Percentiles rank a stretch among this genome's conserved stretches.
Evolutionary conservation across 2,329 filamentous ascomycete genomes (phyloP).

Genomic region (Xenoacremonium recifei): DNA sequence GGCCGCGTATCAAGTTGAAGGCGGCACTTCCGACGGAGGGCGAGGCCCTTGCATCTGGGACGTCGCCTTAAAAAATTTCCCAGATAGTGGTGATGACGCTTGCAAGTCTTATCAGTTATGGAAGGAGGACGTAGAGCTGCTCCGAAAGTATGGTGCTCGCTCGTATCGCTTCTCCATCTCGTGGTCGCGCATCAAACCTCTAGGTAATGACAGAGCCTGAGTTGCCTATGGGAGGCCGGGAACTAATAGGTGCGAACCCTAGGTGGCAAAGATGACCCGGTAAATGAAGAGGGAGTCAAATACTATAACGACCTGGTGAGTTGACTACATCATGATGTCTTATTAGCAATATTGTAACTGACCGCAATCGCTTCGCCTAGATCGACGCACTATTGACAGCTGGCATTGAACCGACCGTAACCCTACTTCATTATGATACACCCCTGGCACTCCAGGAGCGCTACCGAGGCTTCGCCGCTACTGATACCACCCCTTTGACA

Average conservation of each 20-base stretch:
- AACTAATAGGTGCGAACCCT: too few relatives aligned
- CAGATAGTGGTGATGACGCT: constrained; percentile 38
- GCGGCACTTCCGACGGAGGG: constrained; percentile 40
- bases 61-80: constrained; percentile 38
- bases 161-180: constrained; percentile 64
- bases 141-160: constrained; percentile 57
- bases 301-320: constrained; percentile 62
- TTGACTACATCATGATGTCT: too few relatives aligned
- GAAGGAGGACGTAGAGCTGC: constrained; percentile 50
- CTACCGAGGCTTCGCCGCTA: constrained; percentile 18
- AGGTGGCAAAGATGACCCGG: constrained; percentile 59
- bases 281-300: constrained; percentile 59
- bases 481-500: constrained; percentile 16
- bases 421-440: constrained; percentile 65
- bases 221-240: too few relatives aligned
- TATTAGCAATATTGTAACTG: too few relatives aligned
- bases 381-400: constrained; percentile 54
- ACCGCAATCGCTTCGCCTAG: too few relatives aligned
- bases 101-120: constrained; percentile 39
- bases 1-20: constrained; percentile 41
- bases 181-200: constrained; percentile 65
- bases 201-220: too few relatives aligned
- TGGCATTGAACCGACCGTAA: constrained; percentile 59
- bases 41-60: constrained; percentile 43
- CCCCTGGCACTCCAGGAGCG: constrained; percentile 34